Conservation (phyloP, 139 green algal species). For the Tetradesmus lagerheimii region DNA sequence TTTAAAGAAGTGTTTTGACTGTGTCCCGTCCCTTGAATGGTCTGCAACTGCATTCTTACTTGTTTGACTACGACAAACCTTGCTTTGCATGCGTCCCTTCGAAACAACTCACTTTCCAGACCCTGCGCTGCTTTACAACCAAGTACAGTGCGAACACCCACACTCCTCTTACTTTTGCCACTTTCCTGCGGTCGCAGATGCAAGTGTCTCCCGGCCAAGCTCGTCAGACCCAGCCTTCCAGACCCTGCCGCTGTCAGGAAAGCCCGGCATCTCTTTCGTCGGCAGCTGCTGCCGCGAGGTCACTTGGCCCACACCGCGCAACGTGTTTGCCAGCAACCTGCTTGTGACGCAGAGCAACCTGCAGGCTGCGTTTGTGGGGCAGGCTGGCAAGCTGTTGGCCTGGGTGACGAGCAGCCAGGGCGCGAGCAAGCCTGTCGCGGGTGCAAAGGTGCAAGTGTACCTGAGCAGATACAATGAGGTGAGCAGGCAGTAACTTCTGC, state of each 20-base stretch:
- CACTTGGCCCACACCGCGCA: neutral
- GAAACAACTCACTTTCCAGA: neutral
- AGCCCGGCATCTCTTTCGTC: conserved; percentile 27
- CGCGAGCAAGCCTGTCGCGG: conserved; percentile 12
- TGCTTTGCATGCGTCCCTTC: too few relatives aligned
- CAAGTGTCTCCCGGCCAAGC: neutral
- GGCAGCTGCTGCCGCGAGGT: conserved; percentile 28
- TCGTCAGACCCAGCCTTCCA: neutral
- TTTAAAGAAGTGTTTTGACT: too few relatives aligned
- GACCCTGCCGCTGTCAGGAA: neutral
- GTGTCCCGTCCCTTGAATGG: too few relatives aligned
- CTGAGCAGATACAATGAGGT: conserved; percentile 16
- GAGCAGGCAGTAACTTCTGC: neutral
- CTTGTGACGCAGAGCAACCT: conserved; percentile 21
- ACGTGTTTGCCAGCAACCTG: conserved; percentile 9
- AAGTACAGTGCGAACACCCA: neutral
- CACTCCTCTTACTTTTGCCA: neutral
- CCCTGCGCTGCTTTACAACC: neutral
- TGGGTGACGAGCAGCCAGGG: conserved; percentile 32
- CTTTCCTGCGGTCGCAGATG: neutral
- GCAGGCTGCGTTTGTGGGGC: conserved; percentile 32
- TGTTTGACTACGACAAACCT: too few relatives aligned
- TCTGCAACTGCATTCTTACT: too few relatives aligned
- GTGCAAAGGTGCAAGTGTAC: conserved; percentile 34
- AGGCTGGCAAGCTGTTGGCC: neutral